Evolutionary conservation across 2,329 filamentous ascomycete genomes (phyloP).

Genomic region (Phialocephala sp.): DNA sequence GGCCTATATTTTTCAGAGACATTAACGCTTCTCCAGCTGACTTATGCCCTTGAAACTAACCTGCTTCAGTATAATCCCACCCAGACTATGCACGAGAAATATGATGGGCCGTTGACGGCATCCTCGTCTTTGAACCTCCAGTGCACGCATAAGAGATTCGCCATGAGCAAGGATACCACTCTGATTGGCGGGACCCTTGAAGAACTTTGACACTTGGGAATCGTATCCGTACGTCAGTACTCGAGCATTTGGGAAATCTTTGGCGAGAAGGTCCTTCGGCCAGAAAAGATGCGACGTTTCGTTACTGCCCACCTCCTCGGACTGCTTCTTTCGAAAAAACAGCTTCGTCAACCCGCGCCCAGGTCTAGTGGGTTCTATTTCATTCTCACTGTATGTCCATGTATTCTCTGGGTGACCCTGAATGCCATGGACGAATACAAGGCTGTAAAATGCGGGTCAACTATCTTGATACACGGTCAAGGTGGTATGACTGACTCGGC

Average conservation of each 20-base stretch:
- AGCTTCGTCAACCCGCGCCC: background rate
- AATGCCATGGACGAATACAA: conserved; percentile 21
- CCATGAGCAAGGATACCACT: conserved; percentile 20
- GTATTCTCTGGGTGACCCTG: conserved; percentile 19
- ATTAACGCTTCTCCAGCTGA: conserved; percentile 5
- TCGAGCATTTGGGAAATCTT: conserved; percentile 19
- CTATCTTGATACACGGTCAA: conserved; percentile 9
- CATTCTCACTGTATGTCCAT: conserved; percentile 17
- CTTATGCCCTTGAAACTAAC: conserved; percentile 30
- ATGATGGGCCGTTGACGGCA: conserved; percentile 26
- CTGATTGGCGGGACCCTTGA: conserved; percentile 19
- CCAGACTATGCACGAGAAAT: conserved; percentile 15
- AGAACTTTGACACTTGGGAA: conserved; percentile 19
- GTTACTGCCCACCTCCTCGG: conserved; percentile 11
- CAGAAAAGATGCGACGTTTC: conserved; percentile 18
- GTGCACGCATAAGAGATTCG: conserved; percentile 16
- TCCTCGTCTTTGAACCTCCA: conserved; percentile 15
- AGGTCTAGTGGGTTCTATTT: background rate
- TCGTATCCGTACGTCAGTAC: conserved; percentile 26
- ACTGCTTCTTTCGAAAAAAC: conserved; percentile 10
- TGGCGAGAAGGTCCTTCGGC: conserved; percentile 21
- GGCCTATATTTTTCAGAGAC: conserved; percentile 8
- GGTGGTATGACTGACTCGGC: conserved; percentile 13
- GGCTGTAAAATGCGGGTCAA: conserved; percentile 9
- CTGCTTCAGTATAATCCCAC: conserved; percentile 37